A percentile compares a stretch with the other conserved stretches of the same genome.
Evolutionary conservation across 768 basidiomycete species (phyloP).

Genomic region (Podaxis sp.): DNA sequence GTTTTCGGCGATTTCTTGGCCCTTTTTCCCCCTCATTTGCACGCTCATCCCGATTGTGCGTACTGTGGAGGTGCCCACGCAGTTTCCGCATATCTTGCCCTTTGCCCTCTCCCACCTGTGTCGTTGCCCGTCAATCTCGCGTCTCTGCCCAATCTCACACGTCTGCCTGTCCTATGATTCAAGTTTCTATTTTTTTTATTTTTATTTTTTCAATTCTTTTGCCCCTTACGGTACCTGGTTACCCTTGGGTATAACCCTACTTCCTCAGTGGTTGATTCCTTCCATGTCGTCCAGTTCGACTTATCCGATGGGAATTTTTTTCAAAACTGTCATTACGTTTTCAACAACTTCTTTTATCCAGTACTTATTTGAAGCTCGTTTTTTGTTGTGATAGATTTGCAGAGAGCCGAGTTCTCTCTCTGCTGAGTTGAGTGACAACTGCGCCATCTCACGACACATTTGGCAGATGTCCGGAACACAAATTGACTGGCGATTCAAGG

Average conservation of each 20-base stretch:
- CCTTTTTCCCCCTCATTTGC: background rate
- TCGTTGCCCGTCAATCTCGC: background rate
- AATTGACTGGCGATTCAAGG: no score
- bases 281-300: background rate
- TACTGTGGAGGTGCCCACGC: background rate
- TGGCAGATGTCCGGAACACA: no score
- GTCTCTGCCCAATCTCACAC: background rate
- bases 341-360: background rate
- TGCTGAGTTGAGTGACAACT: no score
- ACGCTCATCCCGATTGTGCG: slow-evolving; percentile 2
- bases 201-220: background rate
- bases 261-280: background rate
- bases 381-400: no score
- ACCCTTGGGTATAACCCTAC: background rate
- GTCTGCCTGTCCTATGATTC: background rate
- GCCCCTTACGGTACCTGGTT: background rate
- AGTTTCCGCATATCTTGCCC: background rate
- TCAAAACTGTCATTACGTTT: background rate
- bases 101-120: background rate
- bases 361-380: background rate
- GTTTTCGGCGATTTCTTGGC: slow-evolving; percentile 12
- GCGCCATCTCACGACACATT: no score
- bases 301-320: background rate
- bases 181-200: no score
- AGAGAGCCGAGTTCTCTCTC: no score